Evolutionary conservation across 2,329 filamentous ascomycete species (phyloP), one percentile per base, ranked within the genome.

Genomic region (Apiospora rasikravindrae): DNA sequence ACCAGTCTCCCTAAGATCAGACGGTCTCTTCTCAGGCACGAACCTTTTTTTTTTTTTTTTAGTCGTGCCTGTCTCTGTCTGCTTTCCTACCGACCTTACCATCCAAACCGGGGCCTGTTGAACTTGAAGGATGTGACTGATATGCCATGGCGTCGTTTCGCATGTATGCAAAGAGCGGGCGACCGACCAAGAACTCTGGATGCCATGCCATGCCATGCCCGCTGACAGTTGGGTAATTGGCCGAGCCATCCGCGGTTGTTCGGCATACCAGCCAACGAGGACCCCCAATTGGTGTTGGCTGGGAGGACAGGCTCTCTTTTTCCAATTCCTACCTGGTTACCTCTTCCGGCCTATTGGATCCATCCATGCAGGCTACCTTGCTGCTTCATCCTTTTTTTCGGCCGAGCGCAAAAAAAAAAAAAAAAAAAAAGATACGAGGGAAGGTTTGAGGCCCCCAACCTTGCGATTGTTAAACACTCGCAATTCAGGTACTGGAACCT

Each of bases 401-500:
- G 57, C 57, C 57, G 57, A 40, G 57, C 53, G 53, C 53, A 61
- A n/a, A 1, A 37, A 37, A 37, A 40, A 64, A 11, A 64, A 29
- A 61, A n/a, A 1, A 37, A 37, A 37, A 40, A 64, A 11, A 64
- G 53, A 37, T 61, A 61, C 53, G 29, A 61, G 53, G 29, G 6
- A n/a, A 61, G 57, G 29, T 64, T 64, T 40, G 33, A 64, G 57
- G 57, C 57, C 57, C 57, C 57, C 57, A 64, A 64, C 57, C 57
- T 40, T 40, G 57, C 29, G 33, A 22, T 14, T 40, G 22, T 14
- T 64, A 40, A n/a, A 40, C 57, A 40, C 33, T 26, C 13, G 40
- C n/a, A n/a, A 64, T 64, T 22, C 57, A 64, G 57, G 33, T 64
- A 64, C 57, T 33, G 29, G 33, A 64, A 64, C 57, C 57, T 64